These are phyloP conservation scores for Chaetomium cochliodes DNA, from an alignment of 495 filamentous ascomycete genomes.

Conservation along the genomic window DNA sequence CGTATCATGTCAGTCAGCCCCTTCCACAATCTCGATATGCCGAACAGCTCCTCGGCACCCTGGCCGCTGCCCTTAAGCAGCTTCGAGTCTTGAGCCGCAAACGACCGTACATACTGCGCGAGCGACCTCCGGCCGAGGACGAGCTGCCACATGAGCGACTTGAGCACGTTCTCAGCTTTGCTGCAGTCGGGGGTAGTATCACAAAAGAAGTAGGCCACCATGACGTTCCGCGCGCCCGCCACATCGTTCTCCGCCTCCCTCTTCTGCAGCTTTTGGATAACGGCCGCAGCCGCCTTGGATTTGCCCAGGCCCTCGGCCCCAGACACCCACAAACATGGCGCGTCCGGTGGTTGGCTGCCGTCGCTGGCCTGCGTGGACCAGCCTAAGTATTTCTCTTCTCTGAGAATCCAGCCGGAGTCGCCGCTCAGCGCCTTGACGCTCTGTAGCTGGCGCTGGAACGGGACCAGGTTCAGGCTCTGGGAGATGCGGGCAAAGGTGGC, in stretches of 20 bases:
- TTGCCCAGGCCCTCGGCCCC: not conserved
- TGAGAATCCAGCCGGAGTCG: not conserved
- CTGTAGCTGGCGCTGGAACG: not conserved
- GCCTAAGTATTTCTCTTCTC: not conserved
- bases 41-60: not conserved
- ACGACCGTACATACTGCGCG: not conserved
- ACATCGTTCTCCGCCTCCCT: not conserved
- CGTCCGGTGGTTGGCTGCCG: not conserved
- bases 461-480: not conserved
- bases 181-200: not conserved
- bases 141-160: constrained; percentile 4
- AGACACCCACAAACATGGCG: not conserved
- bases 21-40: not conserved
- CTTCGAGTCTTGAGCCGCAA: not conserved
- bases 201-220: constrained; percentile 2
- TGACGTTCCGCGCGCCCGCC: not conserved
- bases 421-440: not conserved
- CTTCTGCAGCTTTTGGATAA: not conserved
- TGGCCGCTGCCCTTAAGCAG: not conserved
- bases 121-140: not conserved
- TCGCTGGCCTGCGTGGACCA: not conserved
- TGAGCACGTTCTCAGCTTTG: constrained; percentile 1
- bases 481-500: not conserved
- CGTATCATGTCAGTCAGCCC: not conserved
- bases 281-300: not conserved